These are phyloP conservation scores for Aspergillus quadricinctus DNA, from an alignment of 2,329 filamentous ascomycete genomes.

Conservation along the genomic window DNA sequence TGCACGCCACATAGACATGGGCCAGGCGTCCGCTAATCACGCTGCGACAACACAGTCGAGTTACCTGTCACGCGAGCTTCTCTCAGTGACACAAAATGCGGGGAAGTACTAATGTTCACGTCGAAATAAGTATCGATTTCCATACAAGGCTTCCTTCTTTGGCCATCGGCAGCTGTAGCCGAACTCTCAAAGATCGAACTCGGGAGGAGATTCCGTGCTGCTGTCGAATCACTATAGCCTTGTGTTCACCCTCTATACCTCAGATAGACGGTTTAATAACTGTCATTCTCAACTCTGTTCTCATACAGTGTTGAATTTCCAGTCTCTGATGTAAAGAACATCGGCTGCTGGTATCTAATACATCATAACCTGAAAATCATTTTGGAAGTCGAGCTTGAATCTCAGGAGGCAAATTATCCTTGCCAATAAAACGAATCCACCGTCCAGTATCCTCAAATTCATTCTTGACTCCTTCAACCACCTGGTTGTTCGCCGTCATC, in stretches of 20 bases:
- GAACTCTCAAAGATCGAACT: neutral
- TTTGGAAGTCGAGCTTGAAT: neutral
- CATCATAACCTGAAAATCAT: neutral
- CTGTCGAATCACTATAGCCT: neutral
- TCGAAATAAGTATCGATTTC: no score
- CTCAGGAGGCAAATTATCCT: neutral
- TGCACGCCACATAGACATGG: neutral
- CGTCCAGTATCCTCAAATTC: neutral
- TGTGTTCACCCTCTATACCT: neutral
- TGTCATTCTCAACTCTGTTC: neutral
- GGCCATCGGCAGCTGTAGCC: neutral
- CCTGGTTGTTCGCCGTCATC: neutral
- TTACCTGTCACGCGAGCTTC: neutral
- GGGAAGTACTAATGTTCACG: neutral
- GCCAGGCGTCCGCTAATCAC: neutral
- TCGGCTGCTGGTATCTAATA: neutral
- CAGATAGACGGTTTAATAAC: neutral
- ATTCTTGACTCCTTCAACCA: neutral
- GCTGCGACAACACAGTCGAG: neutral
- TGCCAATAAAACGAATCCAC: neutral
- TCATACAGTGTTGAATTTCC: no score
- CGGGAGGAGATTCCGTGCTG: neutral
- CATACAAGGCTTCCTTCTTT: neutral
- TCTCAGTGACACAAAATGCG: neutral
- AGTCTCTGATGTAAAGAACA: no score